Evolutionary conservation across 768 basidiomycete genomes (phyloP), one percentile per base, ranked within the genome.

Genomic region (Asterophora parasitica): DNA sequence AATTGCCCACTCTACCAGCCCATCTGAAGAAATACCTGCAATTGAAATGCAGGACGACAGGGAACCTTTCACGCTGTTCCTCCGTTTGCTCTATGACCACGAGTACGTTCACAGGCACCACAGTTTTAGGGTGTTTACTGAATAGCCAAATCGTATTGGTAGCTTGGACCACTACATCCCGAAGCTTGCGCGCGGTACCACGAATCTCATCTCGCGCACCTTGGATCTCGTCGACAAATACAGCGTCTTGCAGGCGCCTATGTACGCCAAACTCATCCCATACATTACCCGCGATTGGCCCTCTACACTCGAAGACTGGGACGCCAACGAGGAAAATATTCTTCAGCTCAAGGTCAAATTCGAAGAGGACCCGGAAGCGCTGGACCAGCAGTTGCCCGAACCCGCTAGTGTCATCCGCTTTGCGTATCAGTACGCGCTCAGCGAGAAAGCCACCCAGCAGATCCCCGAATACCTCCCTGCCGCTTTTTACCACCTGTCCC

Each of bases 401-500:
- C 46, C 45, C 8, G 48, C 44, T 3, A 35, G 39, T n/a, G 42
- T 42, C 31, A 50, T 46, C 16, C 46, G 31, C 30, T 51, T 57
- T 19, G 50, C 50, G 9, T 45, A 32, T 36, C 34, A 45, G n/a
- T 50, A 47, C 47, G 33, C 38, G 7, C 43, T 23, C 26, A 36
- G 16, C 10, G 41, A 54, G n/a, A 23, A 42, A n/a, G 17, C 9
- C 16, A 28, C 36, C 3, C 32, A 53, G 33, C 23, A 35, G 4
- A 26, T 57, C 9, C 36, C 49, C 2, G 35, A 20, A n/a, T 56
- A 56, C 16, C 30, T 50, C n/a, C 46, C 51, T 4, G 51, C 46
- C 7, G 49, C 42, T 11, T 50, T 56, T n/a, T 56, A 56, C 39
- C 52, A 51, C 34, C 49, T 56, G 10, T 50, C 52, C 1, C 23